Conservation (phyloP, 306 rosid species). For the Abrus precatorius region DNA sequence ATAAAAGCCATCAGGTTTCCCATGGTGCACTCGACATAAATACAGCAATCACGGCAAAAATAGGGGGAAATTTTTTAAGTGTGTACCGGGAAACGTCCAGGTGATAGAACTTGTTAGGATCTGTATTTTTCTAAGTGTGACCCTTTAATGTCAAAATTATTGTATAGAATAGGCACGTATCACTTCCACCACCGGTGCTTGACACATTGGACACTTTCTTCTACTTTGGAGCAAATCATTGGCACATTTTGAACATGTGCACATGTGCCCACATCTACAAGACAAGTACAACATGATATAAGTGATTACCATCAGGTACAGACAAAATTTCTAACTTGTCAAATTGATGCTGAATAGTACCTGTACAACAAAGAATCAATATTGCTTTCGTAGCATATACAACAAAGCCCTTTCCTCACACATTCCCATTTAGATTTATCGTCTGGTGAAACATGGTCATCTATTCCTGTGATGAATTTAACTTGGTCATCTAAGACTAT, state of each 20-base stretch:
- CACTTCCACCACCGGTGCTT: slow-evolving; percentile 91
- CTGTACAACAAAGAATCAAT: slow-evolving; percentile 96
- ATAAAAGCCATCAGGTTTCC: slow-evolving; percentile 35
- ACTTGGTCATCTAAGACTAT: slow-evolving; percentile 35
- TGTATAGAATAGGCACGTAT: slow-evolving; percentile 84
- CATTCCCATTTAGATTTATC: slow-evolving; percentile 86
- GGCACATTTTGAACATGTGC: slow-evolving; percentile 93
- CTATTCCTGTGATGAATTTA: slow-evolving; percentile 57
- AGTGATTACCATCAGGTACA: slow-evolving; percentile 26
- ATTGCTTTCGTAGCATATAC: slow-evolving; percentile 75
- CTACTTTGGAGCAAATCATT: slow-evolving; percentile 66
- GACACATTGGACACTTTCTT: slow-evolving; percentile 97
- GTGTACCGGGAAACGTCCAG: slow-evolving; percentile 51
- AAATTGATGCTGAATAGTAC: slow-evolving; percentile 52
- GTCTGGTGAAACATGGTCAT: slow-evolving; percentile 57
- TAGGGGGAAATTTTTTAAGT: neutral
- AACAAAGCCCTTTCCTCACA: slow-evolving; percentile 93
- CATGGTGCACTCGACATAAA: slow-evolving; percentile 45
- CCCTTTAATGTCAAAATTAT: slow-evolving; percentile 48
- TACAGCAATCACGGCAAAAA: slow-evolving; percentile 45
- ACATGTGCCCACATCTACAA: slow-evolving; percentile 98
- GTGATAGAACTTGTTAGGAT: slow-evolving; percentile 46
- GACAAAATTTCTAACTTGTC: slow-evolving; percentile 24
- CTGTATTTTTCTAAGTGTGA: slow-evolving; percentile 47
- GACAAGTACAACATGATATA: slow-evolving; percentile 12